Conservation (phyloP, 129 eudicot species). For the Logfia minima region DNA sequence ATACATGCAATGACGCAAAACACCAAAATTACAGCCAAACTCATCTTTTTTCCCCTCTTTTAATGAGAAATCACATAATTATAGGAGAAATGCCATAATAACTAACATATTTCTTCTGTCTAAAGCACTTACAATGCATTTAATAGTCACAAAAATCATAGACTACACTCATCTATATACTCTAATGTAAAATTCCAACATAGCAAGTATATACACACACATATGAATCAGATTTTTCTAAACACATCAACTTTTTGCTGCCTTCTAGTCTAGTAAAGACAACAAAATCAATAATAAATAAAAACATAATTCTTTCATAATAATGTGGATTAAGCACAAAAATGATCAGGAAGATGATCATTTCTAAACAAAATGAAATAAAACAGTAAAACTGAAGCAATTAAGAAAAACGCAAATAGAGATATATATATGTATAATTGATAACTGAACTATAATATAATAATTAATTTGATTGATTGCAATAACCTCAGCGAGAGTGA, state of each 20-base stretch:
- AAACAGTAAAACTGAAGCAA: conserved; percentile 12
- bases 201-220: too few relatives aligned
- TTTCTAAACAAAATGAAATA: neutral
- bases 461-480: neutral
- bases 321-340: too few relatives aligned
- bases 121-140: neutral
- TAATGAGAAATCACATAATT: neutral
- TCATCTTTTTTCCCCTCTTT: conserved; percentile 3
- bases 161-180: too few relatives aligned
- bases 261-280: neutral
- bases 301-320: neutral
- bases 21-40: conserved; percentile 14
- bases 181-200: neutral
- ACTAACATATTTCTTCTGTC: conserved; percentile 1
- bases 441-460: too few relatives aligned
- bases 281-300: too few relatives aligned
- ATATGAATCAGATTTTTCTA: neutral
- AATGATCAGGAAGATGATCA: neutral
- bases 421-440: too few relatives aligned
- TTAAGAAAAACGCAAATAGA: neutral
- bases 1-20: conserved; percentile 5
- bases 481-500: conserved; percentile 80
- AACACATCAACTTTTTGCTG: neutral
- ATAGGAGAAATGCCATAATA: neutral
- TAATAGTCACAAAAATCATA: neutral